A percentile compares a stretch with the other conserved stretches of the same genome.
These are phyloP conservation scores for Euryodendron excelsum DNA, from an alignment of 148 eudicot genomes.

Conservation along the genomic window DNA sequence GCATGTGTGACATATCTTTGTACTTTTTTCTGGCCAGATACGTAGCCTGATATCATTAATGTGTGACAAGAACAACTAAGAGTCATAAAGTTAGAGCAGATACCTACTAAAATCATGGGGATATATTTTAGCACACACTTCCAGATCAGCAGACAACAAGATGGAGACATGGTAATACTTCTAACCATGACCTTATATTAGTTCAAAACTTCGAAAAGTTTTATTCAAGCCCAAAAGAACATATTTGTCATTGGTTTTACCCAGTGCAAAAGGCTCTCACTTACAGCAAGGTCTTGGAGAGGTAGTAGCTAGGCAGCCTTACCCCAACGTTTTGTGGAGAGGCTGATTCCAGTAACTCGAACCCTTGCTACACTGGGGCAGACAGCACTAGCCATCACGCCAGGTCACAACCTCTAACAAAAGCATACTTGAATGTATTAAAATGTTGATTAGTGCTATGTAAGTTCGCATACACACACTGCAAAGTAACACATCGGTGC, in stretches of 20 bases:
- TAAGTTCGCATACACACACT: neutral
- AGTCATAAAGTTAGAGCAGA: neutral
- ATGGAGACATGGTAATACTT: neutral
- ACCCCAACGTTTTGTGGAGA: too few relatives aligned
- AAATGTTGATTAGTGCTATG: neutral
- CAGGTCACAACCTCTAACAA: too few relatives aligned
- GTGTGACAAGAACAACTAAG: neutral
- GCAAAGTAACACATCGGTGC: neutral
- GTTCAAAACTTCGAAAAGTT: neutral
- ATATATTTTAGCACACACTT: neutral
- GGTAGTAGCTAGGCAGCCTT: too few relatives aligned
- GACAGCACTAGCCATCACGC: too few relatives aligned
- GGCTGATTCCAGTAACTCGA: too few relatives aligned
- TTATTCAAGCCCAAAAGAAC: neutral
- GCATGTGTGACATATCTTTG: neutral
- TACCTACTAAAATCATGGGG: neutral
- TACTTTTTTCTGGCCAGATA: too few relatives aligned
- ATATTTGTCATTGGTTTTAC: too few relatives aligned
- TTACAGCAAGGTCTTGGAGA: too few relatives aligned
- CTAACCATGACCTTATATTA: neutral
- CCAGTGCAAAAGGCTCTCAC: too few relatives aligned
- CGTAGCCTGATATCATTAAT: neutral
- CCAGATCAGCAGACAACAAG: neutral
- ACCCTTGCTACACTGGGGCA: too few relatives aligned
- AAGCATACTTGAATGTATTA: neutral